Base-by-base conservation (phyloP, 495 filamentous ascomycete species). In the Penicillium ucsense region DNA sequence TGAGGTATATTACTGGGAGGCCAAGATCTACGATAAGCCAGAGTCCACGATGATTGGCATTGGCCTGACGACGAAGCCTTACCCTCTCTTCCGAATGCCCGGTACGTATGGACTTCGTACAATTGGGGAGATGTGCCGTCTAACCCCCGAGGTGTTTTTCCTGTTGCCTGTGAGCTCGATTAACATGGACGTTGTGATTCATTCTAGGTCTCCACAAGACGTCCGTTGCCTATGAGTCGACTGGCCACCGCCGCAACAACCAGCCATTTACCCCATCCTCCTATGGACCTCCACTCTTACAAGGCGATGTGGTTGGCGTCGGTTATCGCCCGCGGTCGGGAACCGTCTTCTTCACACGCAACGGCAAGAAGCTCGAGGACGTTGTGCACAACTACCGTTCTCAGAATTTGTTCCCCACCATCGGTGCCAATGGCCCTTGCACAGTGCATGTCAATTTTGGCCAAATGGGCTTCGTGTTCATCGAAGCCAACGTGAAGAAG, bases 401-500 rank as follows among this genome's bases (percentile, higher is more conserved):
- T 3, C 92, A 94, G 55, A 98, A 98, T 60, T 85, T 97, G 66
- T 98, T 98, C 67, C 92, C 92, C 2, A 90, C 92, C 1, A 76
- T 98, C 35, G 92, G 92, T 39, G 90, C 92, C 20, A 95, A 91
- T 59, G 92, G 92, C 1, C 92, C 92, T 6, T 88, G 87, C 60
- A 83, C 82, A 10, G 75, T 97, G 4, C 90, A 97, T 62, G 92
- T 98, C 55, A 98, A 98, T 62, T 95, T 98, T 63, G 92, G 92
- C 3, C 92, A 98, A 61, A 84, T 89, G 55, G 92, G 92, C 36
- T 98, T 96, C 56, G 92, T 97, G 11, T 98, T 96, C 59, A 97
- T 98, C 60, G 92, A 98, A 68, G 92, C 89, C 38, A 98, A 98
- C 54, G 92, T 98, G 35, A 98, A 98, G 77, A 97, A 96, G 75